A percentile compares a stretch with the other conserved stretches of the same genome.
Evolutionary conservation across 1,139 yeast genomes (phyloP).

Genomic region (Geotrichum histeridarum): DNA sequence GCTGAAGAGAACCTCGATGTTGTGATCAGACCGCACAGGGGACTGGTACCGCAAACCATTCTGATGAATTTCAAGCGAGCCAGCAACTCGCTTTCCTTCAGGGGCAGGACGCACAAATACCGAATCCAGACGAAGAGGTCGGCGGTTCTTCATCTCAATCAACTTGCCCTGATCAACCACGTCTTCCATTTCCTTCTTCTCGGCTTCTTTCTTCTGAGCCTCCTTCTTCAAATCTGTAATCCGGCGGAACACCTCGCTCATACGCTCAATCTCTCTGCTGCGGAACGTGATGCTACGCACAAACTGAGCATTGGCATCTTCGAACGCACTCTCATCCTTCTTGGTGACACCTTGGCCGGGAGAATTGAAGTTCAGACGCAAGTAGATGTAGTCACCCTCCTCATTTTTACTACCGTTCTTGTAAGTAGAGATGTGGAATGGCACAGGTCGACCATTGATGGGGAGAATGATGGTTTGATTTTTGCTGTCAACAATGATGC

Average conservation of each 20-base stretch:
- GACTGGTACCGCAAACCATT: slow-evolving; percentile 94
- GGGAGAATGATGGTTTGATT: slow-evolving; percentile 88
- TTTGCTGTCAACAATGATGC: slow-evolving; percentile 81
- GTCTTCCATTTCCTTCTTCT: slow-evolving; percentile 88
- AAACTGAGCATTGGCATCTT: slow-evolving; percentile 68
- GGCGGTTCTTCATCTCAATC: slow-evolving; percentile 69
- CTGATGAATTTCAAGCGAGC: slow-evolving; percentile 85
- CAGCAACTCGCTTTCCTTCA: slow-evolving; percentile 91
- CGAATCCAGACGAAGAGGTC: slow-evolving; percentile 81
- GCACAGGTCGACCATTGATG: slow-evolving; percentile 93
- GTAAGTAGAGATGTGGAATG: slow-evolving; percentile 90
- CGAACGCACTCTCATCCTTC: slow-evolving; percentile 79
- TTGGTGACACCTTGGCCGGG: slow-evolving; percentile 78
- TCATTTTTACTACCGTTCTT: slow-evolving; percentile 93
- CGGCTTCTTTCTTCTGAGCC: slow-evolving; percentile 84
- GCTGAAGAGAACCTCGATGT: slow-evolving; percentile 80
- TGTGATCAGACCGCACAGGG: slow-evolving; percentile 72
- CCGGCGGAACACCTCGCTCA: slow-evolving; percentile 84
- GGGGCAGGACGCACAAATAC: slow-evolving; percentile 94
- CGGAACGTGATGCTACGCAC: slow-evolving; percentile 83
- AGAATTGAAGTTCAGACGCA: slow-evolving; percentile 86
- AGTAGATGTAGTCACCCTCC: slow-evolving; percentile 90
- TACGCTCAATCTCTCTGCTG: slow-evolving; percentile 85
- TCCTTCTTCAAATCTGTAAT: slow-evolving; percentile 91
- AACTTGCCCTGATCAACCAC: slow-evolving; percentile 89